Base-by-base conservation (phyloP, 768 basidiomycete genomes). In the Hortiboletus flavorubellus region DNA sequence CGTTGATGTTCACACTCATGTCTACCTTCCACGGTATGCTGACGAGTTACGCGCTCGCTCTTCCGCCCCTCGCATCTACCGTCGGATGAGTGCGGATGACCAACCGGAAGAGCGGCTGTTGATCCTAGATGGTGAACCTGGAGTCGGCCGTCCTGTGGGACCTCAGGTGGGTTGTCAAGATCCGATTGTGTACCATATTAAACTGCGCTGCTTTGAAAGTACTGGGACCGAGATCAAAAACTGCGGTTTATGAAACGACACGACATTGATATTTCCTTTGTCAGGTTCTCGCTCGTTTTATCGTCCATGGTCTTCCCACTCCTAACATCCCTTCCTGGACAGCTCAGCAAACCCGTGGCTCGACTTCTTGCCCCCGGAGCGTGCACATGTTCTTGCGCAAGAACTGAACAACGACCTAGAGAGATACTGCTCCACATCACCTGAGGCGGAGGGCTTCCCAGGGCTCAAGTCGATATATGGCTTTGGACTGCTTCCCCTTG, bases 301-400 rank as follows among this genome's bases (percentile, higher is more conserved):
- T 51, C 59, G 46, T 56, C 31, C 34, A 18, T 49, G 45, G 29
- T 37, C 56, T 31, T 54, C 49, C n/a, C 47, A 21, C 44, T 55
- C 40, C 59, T 68, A 51, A 72, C 58, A 21, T 23, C 34, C 35
- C 9, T 46, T 54, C 41, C 34, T 35, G 51, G 48, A 43, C 61
- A 91, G 91, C 67, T 82, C 89, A 26, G 92, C 92, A 29, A 94
- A 95, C 64, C 93, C 92, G 9, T 95, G 92, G 92, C 81, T 94
- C 35, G 93, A 95, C 69, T 94, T 93, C 65, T 79, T 95, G 23
- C 69, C 86, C 5, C 80, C 88, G 10, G 65, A 80, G 26, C 80
- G 86, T 41, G 93, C 92, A 9, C 76, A 80, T 46, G 65, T 68
- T 12, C 78, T 93, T 16, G 90, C 91, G 0, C 70, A 67, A n/a